Percentiles rank a stretch among this genome's conserved stretches.
Conservation (phyloP, 306 rosid genomes). For the Cucurbita maxima region DNA sequence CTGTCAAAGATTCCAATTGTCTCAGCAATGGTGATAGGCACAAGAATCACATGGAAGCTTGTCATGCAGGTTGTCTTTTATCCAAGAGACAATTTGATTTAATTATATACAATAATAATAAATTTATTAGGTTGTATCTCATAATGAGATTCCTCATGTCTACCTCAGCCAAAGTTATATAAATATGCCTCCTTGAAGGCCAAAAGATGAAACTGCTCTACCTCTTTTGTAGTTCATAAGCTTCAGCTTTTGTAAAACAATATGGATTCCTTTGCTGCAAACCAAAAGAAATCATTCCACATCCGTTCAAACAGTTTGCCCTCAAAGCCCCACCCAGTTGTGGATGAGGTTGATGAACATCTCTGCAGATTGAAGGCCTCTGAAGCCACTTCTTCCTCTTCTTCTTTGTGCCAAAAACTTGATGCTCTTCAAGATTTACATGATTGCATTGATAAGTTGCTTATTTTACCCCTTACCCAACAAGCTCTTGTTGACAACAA, state of each 20-base stretch:
- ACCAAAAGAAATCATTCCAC: constrained; percentile 3
- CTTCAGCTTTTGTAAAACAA: neutral
- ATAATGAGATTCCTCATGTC: constrained; percentile 6
- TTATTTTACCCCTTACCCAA: neutral
- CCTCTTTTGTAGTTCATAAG: neutral
- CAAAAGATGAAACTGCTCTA: neutral
- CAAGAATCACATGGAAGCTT: neutral
- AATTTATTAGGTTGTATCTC: neutral
- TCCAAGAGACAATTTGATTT: neutral
- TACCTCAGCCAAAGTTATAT: neutral
- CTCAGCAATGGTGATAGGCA: neutral
- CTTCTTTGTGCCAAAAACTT: constrained; percentile 10
- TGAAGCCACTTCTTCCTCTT: constrained; percentile 3
- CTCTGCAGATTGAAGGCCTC: constrained; percentile 7
- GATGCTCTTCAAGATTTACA: constrained; percentile 6
- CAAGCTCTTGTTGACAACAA: neutral
- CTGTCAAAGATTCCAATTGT: neutral
- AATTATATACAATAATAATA: neutral
- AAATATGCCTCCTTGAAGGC: neutral
- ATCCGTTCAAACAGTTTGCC: constrained; percentile 17
- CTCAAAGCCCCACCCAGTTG: constrained; percentile 11
- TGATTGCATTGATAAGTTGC: constrained; percentile 8
- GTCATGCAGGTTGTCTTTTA: neutral
- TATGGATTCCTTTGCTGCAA: constrained; percentile 4
- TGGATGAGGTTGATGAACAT: constrained; percentile 12